Base-by-base conservation (phyloP, 441 rosid species). In the Daphne laureola region DNA sequence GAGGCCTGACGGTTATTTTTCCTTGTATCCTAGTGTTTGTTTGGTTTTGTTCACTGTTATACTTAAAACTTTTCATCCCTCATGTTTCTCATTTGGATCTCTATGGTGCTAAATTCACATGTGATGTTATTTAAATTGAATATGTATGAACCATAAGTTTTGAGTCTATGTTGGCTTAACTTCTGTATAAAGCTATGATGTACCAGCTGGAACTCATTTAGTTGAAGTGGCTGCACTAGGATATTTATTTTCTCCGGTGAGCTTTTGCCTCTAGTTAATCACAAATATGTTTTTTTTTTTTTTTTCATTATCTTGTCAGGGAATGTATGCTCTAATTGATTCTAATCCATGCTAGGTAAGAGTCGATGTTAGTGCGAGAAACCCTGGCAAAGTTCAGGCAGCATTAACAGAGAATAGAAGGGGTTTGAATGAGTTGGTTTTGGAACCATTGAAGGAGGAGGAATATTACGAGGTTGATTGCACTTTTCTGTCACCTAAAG, bases 361-460 rank as follows among this genome's bases (percentile, higher is more conserved):
- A 67, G 90, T 93, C 60, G 99, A 93, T 82, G 96, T 90, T 69
- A 93, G 99, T 54, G 90, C 97, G 67, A 78, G 97, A 73, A 84
- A 87, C 66, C 38, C 38, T 31, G 97, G 99, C 57, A 90, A 87
- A 77, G 87, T 93, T 61, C 97, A 87, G 72, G 96, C 95, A 62
- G 89, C 96, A 57, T 71, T 90, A 74, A 93, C 99, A 12, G 99
- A 93, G 70, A 93, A 67, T 77, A 78, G 97, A 56, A 90, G 86
- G 75, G 73, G 82, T 74, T 79, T 93, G 65, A 79, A 61, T 69
- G 99, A 93, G 78, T 68, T 90, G 69, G 84, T 87, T 59, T 77
- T 90, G 49, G 97, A 93, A 72, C 99, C 99, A 38, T 50, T 86
- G 61, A 71, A 77, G 43, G 81, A 82, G 2, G 96, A 93, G 55